Base-by-base conservation (phyloP, 2,329 filamentous ascomycete species). In the Arthrobotrys conoides region DNA sequence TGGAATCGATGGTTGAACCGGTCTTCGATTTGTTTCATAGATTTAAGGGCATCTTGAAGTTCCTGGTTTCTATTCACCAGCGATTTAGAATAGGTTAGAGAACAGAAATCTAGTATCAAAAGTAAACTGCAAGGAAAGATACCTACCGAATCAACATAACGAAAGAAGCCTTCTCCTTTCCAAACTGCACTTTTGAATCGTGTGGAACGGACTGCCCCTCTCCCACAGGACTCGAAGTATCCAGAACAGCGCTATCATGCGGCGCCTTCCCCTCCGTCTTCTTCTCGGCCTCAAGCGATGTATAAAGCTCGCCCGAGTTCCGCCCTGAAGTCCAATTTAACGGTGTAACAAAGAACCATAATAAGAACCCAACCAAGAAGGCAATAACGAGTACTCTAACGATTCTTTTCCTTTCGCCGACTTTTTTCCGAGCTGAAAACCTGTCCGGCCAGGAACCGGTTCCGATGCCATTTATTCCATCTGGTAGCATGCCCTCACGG, bases 11-110 rank as follows among this genome's bases (percentile, higher is more conserved):
- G 81, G 76, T 82, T 82, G 71, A 82, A 82, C 20, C 81, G 75
- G 48, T 82, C 81, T 67, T 82, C 81, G 48, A 82, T 81, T 53
- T 82, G 80, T 49, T 81, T 82, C 80, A 82, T 82, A 10, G 81
- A 80, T 55, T 76, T 79, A 18, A 82, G 73, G 9, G 81, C 81
- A 75, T 82, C 81, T 59, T 72, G 71, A 41, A 81, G 81, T 57
- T 82, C 81, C 16, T 65, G 55, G 63, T 82, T 82, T 63, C 81
- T 82, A 63, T 44, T 63, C 24, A 48, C 27, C 27, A 55, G 14
- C 10, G 27, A n/a, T 33, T 71, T 18, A 16, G 16, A 4, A 2
- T 44, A 3, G 3, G 5, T 44, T n/a, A 44, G 38, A 5, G 9
- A 36, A 36, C 27, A 30, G 27, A 30, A 30, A 30, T 30, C 27